Base-by-base conservation (phyloP, 305 asterid species). In the Caryopteris hybrid region DNA sequence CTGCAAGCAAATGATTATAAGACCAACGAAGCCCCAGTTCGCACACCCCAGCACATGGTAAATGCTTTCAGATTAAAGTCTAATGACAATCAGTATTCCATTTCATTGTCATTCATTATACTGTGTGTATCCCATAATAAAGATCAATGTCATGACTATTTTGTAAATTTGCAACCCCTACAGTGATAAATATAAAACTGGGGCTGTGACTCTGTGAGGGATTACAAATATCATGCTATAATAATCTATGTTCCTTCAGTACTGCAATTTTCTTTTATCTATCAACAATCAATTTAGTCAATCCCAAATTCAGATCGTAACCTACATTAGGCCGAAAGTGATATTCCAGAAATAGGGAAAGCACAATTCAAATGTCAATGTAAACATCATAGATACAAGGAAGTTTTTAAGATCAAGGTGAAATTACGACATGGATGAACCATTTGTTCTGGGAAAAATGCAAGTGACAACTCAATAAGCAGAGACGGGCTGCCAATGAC, bases 211-310 rank as follows among this genome's bases (percentile, higher is more conserved):
- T 20, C 22, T 33, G 38, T 43, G 48, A 20, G 27, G 66, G 25
- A 18, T 54, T 41, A 25, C 47, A 31, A 12, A 25, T 1, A n/a
- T 13, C 10, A 47, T 33, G 51, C 48, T 36, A 22, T 16, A 20
- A 33, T n/a, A 11, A 55, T 59, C 50, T 34, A 58, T 29, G 27
- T 45, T 36, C 53, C 61, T 69, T 47, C 61, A 69, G 31, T 46
- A 17, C n/a, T n/a, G n/a, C n/a, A n/a, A n/a, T n/a, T n/a, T n/a
- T n/a, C n/a, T n/a, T 46, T 12, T 27, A 8, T 50, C 20, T 17
- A 48, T 48, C 64, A 18, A 16, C 8, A 39, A 22, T 33, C 38
- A 56, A 33, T 56, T 31, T 33, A 31, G 27, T 33, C 45, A 55
- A 31, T 16, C 20, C 23, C 42, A 53, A 25, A 54, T 57, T 29